Percentiles rank a stretch among this genome's conserved stretches.
These are phyloP conservation scores for Daldinia concentrica DNA, from an alignment of 495 filamentous ascomycete species.

Conservation along the genomic window DNA sequence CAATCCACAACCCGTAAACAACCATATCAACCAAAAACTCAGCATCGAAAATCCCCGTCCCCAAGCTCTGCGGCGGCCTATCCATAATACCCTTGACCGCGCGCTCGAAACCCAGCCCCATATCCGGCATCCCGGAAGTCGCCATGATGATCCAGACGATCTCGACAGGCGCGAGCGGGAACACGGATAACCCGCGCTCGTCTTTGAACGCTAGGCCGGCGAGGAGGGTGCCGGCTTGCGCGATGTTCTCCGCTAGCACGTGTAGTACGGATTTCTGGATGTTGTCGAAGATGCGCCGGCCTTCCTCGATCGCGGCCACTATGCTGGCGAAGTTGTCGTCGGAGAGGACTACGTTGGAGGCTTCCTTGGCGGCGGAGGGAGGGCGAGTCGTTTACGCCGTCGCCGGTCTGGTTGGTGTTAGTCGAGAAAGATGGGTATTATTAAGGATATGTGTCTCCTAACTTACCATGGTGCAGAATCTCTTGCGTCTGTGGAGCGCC, in stretches of 20 bases:
- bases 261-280: conserved; percentile 83
- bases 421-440: no score
- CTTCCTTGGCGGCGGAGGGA: conserved; percentile 78
- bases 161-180: conserved; percentile 76
- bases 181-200: conserved; percentile 67
- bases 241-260: conserved; percentile 77
- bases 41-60: conserved; percentile 73
- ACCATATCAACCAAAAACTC: conserved; percentile 74
- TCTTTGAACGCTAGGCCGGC: conserved; percentile 80
- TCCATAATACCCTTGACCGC: conserved; percentile 73
- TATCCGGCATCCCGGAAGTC: conserved; percentile 76
- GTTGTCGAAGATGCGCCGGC: conserved; percentile 77
- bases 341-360: conserved; percentile 79
- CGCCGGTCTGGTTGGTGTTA: conserved; percentile 59
- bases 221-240: conserved; percentile 72
- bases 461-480: conserved; percentile 69
- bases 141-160: conserved; percentile 84
- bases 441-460: not conserved
- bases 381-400: conserved; percentile 83
- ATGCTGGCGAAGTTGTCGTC: conserved; percentile 83
- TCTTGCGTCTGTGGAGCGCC: conserved; percentile 70
- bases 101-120: conserved; percentile 77
- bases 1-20: conserved; percentile 77
- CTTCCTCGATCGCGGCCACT: conserved; percentile 76
- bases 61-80: conserved; percentile 69